These are phyloP conservation scores for Dimocarpus longan DNA, from an alignment of 345 rosid species.

Conservation along the genomic window DNA sequence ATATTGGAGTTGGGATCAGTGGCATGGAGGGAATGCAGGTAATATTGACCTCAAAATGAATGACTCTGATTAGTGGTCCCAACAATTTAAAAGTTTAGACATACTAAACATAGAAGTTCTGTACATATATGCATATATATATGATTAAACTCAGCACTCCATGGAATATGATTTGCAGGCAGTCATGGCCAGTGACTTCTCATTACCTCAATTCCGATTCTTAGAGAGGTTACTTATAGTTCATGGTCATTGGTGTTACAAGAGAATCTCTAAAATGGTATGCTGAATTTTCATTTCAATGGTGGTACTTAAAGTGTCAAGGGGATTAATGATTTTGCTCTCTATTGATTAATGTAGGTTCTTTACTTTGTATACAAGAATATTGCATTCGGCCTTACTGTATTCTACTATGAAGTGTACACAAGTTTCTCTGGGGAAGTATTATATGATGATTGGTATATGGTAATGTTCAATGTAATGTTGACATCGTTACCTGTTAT, in stretches of 20 bases:
- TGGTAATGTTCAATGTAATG: constrained; percentile 69
- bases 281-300: constrained; percentile 41
- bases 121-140: no score
- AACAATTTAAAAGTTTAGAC: no score
- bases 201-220: constrained; percentile 72
- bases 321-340: no score
- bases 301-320: no score
- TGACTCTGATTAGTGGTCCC: no score
- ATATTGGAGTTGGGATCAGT: constrained; percentile 85
- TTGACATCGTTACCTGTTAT: constrained; percentile 80
- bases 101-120: no score
- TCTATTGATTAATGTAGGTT: constrained; percentile 35
- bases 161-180: constrained; percentile 49
- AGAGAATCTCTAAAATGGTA: constrained; percentile 86
- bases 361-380: constrained; percentile 82
- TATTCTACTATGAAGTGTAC: constrained; percentile 72
- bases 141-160: not conserved
- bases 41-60: not conserved
- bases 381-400: constrained; percentile 73
- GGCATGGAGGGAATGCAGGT: constrained; percentile 97
- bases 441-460: constrained; percentile 71
- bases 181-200: constrained; percentile 88
- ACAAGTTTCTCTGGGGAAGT: constrained; percentile 71
- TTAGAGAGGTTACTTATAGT: constrained; percentile 69
- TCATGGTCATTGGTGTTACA: constrained; percentile 88